phyloP scores from a whole-genome alignment of 331 rosid species.

The Malus hybrid region DNA sequence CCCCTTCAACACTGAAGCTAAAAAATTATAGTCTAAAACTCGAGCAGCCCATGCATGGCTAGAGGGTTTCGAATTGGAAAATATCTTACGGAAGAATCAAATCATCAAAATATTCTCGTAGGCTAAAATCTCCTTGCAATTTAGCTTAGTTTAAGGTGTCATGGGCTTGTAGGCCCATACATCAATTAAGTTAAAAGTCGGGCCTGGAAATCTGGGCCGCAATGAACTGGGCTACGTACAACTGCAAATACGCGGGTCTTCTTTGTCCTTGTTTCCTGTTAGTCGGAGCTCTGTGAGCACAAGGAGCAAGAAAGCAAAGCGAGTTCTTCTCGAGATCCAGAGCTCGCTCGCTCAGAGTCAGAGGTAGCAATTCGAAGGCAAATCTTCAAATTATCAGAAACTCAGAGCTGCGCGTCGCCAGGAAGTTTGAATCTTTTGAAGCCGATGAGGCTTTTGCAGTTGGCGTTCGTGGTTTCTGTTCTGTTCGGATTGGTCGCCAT shows the following conservation, averaged over 20 bases:
- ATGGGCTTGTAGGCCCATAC: neutral
- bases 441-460: conserved; percentile 64
- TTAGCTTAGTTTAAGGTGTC: no score
- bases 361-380: neutral
- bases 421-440: neutral
- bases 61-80: no score
- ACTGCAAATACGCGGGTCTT: neutral
- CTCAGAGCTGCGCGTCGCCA: neutral
- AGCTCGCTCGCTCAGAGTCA: neutral
- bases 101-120: no score
- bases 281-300: neutral
- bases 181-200: neutral
- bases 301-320: neutral
- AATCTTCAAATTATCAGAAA: neutral
- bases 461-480: conserved; percentile 51
- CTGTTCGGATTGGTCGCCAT: conserved; percentile 79
- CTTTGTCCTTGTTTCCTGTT: neutral
- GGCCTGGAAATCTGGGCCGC: neutral
- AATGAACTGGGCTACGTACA: neutral
- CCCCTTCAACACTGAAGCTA: no score
- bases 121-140: no score
- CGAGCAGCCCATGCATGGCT: no score
- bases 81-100: no score
- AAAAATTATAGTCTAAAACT: no score
- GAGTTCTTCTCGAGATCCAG: neutral